Base-by-base conservation (phyloP, 2,329 filamentous ascomycete genomes). In the Eurotiales sp. region DNA sequence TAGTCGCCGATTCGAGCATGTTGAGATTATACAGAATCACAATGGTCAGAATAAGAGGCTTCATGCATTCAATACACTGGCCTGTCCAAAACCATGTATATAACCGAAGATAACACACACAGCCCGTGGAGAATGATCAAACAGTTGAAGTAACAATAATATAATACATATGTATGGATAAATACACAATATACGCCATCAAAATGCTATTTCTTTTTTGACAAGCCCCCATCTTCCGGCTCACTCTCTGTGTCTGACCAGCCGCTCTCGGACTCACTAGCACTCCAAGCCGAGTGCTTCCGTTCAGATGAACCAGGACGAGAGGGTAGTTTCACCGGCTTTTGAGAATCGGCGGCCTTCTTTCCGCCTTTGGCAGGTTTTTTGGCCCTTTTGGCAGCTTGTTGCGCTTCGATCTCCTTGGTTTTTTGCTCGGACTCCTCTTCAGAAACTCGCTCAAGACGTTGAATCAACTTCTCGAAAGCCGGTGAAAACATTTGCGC, bases 401-500 rank as follows among this genome's bases (percentile, higher is more conserved):
- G 53, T 56, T 55, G 61, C 17, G 59, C 53, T 30, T 64, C 56
- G 21, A 59, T 54, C 19, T 57, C 51, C 41, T 55, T 54, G n/a
- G n/a, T n/a, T n/a, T n/a, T n/a, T 30, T 45, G 43, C 8, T 61
- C 59, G 29, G 59, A 60, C 12, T 70, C 59, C 34, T 65, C 61
- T 36, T 66, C 64, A 2, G 61, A 36, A 3, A 57, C 50, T 25
- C 70, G 68, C 47, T 74, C 73, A 37, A 64, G 49, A 29, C 67
- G 56, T n/a, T 71, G 69, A 54, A 81, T 74, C 50, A 84, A 64
- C 59, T 74, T 75, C 53, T 78, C 74, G 47, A 84, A 58, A 8
- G 79, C 80, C 0, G 79, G 79, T 12, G 77, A 78, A 60, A 79
- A 81, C 22, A 76, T 75, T 59, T 83, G 78, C 54, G 83, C 68